Percentiles rank a stretch among this genome's conserved stretches.
Conservation (phyloP, 805 yeast species). For the Ogataea populi-albae region DNA sequence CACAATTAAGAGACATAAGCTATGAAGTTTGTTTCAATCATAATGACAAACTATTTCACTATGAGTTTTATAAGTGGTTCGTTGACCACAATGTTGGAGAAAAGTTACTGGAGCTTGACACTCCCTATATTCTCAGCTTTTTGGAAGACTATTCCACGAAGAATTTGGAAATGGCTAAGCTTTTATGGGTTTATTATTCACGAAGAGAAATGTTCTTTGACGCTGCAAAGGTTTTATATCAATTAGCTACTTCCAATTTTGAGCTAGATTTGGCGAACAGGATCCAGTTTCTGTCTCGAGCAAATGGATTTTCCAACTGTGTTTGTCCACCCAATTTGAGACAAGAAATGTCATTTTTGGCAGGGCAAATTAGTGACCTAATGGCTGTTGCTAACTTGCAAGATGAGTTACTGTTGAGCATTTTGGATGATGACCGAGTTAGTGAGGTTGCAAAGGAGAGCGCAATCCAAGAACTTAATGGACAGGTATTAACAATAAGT, state of each 20-base stretch:
- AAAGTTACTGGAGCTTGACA: constrained; percentile 71
- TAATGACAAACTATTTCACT: constrained; percentile 84
- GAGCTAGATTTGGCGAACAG: constrained; percentile 66
- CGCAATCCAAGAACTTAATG: constrained; percentile 55
- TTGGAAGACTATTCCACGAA: constrained; percentile 63
- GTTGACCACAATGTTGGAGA: constrained; percentile 74
- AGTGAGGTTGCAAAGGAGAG: constrained; percentile 46
- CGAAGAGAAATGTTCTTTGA: constrained; percentile 72
- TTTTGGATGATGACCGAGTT: constrained; percentile 51
- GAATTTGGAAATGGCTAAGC: constrained; percentile 70
- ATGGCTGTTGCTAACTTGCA: constrained; percentile 87
- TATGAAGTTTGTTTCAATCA: constrained; percentile 72
- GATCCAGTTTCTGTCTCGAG: constrained; percentile 85
- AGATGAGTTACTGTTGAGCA: constrained; percentile 53
- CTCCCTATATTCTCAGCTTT: constrained; percentile 76
- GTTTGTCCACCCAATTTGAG: constrained; percentile 72
- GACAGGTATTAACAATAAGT: constrained; percentile 64
- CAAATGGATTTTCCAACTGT: constrained; percentile 89
- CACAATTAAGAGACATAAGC: constrained; percentile 64
- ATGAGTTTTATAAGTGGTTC: constrained; percentile 90
- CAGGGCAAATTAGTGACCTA: constrained; percentile 69
- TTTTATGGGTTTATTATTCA: constrained; percentile 87
- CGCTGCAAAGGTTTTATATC: constrained; percentile 80
- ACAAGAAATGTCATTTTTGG: constrained; percentile 70
- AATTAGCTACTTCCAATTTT: constrained; percentile 72